Percentiles rank a stretch among this genome's conserved stretches.
Conservation (phyloP, 1,139 yeast genomes). For the Hyphopichia khmerensis region DNA sequence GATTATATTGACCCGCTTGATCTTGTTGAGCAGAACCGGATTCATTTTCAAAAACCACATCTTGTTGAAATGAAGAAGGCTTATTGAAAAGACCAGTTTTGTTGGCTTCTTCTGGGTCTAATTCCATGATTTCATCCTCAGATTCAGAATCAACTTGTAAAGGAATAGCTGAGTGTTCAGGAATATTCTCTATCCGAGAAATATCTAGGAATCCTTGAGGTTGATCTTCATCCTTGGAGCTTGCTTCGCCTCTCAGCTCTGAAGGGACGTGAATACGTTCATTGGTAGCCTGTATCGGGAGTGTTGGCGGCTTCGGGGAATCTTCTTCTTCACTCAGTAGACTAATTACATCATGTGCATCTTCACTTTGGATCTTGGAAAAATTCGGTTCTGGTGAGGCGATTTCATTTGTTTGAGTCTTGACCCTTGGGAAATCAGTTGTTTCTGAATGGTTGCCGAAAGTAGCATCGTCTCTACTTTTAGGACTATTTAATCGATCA, state of each 20-base stretch:
- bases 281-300: not conserved
- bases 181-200: not conserved
- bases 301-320: not conserved
- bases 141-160: conserved; percentile 10
- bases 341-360: not conserved
- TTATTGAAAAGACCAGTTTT: conserved; percentile 21
- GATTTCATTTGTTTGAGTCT: too few relatives aligned
- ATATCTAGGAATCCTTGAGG: too few relatives aligned
- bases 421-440: too few relatives aligned
- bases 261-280: too few relatives aligned
- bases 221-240: too few relatives aligned
- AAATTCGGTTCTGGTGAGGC: too few relatives aligned
- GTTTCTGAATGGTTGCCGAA: too few relatives aligned
- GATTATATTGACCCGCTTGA: too few relatives aligned
- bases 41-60: not conserved
- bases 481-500: too few relatives aligned
- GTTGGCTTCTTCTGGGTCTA: conserved; percentile 27
- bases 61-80: conserved; percentile 3
- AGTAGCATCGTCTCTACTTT: too few relatives aligned
- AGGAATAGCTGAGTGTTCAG: not conserved
- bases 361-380: too few relatives aligned
- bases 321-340: conserved; percentile 2
- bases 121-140: conserved; percentile 27
- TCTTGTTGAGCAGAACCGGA: too few relatives aligned
- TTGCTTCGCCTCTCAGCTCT: not conserved